These are phyloP conservation scores for Rhodosporidiobolus sp. DNA, from an alignment of 768 basidiomycete species.

Conservation along the genomic window DNA sequence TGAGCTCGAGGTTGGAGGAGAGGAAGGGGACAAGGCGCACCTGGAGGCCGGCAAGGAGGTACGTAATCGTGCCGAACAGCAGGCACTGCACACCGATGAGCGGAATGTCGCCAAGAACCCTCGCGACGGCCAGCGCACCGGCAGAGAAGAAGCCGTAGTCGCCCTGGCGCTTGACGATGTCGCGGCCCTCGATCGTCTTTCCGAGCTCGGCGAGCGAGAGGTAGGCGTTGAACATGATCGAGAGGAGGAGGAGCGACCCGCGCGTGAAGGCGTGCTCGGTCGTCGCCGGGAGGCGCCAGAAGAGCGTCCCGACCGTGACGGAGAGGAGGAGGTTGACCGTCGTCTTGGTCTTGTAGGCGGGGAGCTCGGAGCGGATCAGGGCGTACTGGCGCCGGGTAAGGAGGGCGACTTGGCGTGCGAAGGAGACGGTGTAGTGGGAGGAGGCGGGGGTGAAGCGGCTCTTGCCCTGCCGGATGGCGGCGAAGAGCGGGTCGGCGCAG, in stretches of 20 bases:
- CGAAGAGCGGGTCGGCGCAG: constrained; percentile 31
- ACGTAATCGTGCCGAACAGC: constrained; percentile 51
- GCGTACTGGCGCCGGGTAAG: constrained; percentile 71
- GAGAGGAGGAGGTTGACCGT: constrained; percentile 53
- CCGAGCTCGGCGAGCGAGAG: constrained; percentile 57
- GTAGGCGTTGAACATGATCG: constrained; percentile 52
- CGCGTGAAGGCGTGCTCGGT: constrained; percentile 85
- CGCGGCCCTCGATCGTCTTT: constrained; percentile 73
- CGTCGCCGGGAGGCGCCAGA: constrained; percentile 66
- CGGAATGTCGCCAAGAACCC: constrained; percentile 51
- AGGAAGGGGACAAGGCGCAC: constrained; percentile 25
- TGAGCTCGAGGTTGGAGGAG: too few relatives aligned
- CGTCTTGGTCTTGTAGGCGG: constrained; percentile 65
- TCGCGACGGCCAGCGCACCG: constrained; percentile 49
- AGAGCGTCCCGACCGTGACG: constrained; percentile 48
- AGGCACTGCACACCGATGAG: constrained; percentile 41
- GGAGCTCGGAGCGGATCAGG: constrained; percentile 63
- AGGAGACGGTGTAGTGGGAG: constrained; percentile 79
- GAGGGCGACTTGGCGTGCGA: constrained; percentile 67
- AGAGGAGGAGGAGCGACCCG: constrained; percentile 71
- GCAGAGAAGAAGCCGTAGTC: constrained; percentile 53
- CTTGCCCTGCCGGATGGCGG: constrained; percentile 43
- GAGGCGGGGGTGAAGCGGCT: constrained; percentile 48
- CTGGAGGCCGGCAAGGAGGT: constrained; percentile 52
- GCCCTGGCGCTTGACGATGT: constrained; percentile 56